Conservation (phyloP, 768 basidiomycete genomes). For the Psilocybe cyanescens region DNA sequence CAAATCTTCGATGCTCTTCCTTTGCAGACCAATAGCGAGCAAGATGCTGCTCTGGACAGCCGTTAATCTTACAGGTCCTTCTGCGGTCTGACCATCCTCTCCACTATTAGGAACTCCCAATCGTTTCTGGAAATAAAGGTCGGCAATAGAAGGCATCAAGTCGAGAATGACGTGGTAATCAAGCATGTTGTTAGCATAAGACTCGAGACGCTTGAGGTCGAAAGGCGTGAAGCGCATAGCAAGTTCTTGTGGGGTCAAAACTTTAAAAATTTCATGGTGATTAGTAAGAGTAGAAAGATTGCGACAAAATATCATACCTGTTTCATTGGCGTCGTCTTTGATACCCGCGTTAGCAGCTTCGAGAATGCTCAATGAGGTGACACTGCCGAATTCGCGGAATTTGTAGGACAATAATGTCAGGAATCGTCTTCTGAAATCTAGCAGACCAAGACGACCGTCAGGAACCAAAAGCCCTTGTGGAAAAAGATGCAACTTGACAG, state of each 20-base stretch:
- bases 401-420: constrained; percentile 88
- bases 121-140: constrained; percentile 84
- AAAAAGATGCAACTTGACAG: constrained; percentile 15
- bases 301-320: constrained; percentile 30
- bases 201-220: constrained; percentile 93
- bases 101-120: constrained; percentile 38
- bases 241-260: constrained; percentile 44
- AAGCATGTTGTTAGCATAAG: constrained; percentile 94
- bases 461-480: background rate
- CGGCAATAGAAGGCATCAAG: constrained; percentile 78
- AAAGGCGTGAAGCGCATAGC: constrained; percentile 80
- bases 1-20: constrained; percentile 87
- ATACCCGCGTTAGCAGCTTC: constrained; percentile 79
- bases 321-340: constrained; percentile 44
- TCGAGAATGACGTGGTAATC: constrained; percentile 98
- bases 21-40: constrained; percentile 86
- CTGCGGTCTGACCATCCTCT: constrained; percentile 16
- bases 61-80: constrained; percentile 66
- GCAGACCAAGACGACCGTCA: background rate
- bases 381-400: constrained; percentile 91
- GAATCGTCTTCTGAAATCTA: constrained; percentile 94
- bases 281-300: background rate
- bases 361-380: constrained; percentile 84
- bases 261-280: constrained; percentile 22
- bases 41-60: constrained; percentile 93